phyloP scores from a whole-genome alignment of 2,329 filamentous ascomycete genomes.

The Aureobasidium lini region DNA sequence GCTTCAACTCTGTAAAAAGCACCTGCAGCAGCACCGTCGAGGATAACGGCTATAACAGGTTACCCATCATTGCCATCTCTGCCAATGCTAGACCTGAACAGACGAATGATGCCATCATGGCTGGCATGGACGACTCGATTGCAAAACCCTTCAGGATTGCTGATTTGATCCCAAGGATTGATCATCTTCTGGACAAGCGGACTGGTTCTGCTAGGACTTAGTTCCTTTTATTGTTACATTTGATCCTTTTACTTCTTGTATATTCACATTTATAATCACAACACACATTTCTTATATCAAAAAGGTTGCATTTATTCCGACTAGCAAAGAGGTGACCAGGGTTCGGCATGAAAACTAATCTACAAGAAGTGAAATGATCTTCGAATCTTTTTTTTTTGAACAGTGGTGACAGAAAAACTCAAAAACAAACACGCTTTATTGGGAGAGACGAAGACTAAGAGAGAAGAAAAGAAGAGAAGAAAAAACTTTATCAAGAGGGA shows the following conservation, averaged over 20 bases:
- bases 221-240: background rate
- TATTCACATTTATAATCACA: background rate
- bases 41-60: slow-evolving; percentile 20
- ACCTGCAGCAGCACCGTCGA: slow-evolving; percentile 31
- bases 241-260: background rate
- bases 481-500: background rate
- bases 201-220: background rate
- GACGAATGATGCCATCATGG: slow-evolving; percentile 15
- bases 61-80: slow-evolving; percentile 67
- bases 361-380: slow-evolving; percentile 6
- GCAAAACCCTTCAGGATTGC: slow-evolving; percentile 30
- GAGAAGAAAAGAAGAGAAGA: background rate
- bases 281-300: background rate
- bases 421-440: slow-evolving; percentile 6
- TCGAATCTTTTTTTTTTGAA: slow-evolving; percentile 9
- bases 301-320: background rate
- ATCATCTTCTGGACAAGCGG: background rate
- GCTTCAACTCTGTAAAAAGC: slow-evolving; percentile 35
- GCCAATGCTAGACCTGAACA: slow-evolving; percentile 59
- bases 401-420: background rate
- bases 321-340: background rate
- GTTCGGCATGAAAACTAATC: slow-evolving; percentile 2
- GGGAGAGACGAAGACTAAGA: background rate
- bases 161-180: slow-evolving; percentile 28
- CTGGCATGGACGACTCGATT: slow-evolving; percentile 30